These are phyloP conservation scores for Diaporthe sp. DNA, from an alignment of 2,329 filamentous ascomycete genomes.

Conservation along the genomic window DNA sequence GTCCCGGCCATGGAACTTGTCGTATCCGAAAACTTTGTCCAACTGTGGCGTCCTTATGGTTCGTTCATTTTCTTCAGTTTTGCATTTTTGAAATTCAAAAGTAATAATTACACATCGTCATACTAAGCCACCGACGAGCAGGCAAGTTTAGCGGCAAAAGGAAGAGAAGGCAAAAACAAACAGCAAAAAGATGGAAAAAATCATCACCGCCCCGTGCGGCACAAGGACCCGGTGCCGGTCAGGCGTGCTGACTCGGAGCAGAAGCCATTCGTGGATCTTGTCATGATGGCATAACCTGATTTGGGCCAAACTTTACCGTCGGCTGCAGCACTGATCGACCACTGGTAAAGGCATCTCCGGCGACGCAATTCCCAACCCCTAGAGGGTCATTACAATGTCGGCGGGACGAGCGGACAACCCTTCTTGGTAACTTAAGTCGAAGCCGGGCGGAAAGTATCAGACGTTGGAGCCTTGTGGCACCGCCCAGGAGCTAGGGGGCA, in stretches of 20 bases:
- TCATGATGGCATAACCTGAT: slow-evolving; percentile 26
- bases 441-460: not conserved
- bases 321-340: slow-evolving; percentile 22
- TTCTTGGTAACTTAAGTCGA: slow-evolving; percentile 13
- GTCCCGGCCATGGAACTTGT: slow-evolving; percentile 16
- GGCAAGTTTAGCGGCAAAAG: not conserved
- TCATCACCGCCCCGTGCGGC: not conserved
- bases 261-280: slow-evolving; percentile 29
- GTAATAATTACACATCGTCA: not conserved
- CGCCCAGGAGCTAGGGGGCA: not conserved
- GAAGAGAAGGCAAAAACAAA: not conserved
- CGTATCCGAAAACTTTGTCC: slow-evolving; percentile 32
- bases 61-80: not conserved
- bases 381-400: not conserved
- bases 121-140: not conserved
- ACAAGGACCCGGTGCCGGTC: not conserved
- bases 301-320: slow-evolving; percentile 26
- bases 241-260: slow-evolving; percentile 30
- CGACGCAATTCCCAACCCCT: not conserved
- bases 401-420: not conserved
- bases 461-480: not conserved
- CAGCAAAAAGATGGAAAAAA: not conserved
- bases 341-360: not conserved
- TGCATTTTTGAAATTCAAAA: slow-evolving; percentile 22
- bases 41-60: not conserved